These are phyloP conservation scores for Pyrenophora teres DNA, from an alignment of 2,329 filamentous ascomycete genomes.

Conservation along the genomic window DNA sequence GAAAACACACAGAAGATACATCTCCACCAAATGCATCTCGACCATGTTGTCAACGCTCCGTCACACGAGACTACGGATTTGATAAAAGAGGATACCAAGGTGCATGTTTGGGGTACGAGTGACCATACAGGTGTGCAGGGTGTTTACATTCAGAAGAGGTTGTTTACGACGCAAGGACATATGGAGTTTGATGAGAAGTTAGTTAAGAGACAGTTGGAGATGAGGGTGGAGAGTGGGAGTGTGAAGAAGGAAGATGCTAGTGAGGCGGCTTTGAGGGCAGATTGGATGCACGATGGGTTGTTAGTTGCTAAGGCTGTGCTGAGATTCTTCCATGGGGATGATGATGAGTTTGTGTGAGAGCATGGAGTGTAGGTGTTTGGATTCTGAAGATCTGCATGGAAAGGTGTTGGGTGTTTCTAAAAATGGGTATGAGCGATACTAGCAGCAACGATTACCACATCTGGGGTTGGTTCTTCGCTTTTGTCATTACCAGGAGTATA, in stretches of 20 bases:
- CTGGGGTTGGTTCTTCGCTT: too few species aligned
- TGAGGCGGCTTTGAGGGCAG: slow-evolving; percentile 40
- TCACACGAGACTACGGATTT: slow-evolving; percentile 28
- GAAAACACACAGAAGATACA: slow-evolving; percentile 40
- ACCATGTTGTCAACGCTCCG: slow-evolving; percentile 49
- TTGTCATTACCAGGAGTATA: too few species aligned
- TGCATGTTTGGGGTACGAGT: slow-evolving; percentile 57
- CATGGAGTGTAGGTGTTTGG: neutral
- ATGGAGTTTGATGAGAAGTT: slow-evolving; percentile 55
- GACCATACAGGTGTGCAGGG: slow-evolving; percentile 53
- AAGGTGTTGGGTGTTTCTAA: neutral
- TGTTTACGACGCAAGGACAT: slow-evolving; percentile 56
- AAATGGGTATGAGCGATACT: too few species aligned
- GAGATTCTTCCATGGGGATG: slow-evolving; percentile 42
- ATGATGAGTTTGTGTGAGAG: slow-evolving; percentile 26
- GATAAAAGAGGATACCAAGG: slow-evolving; percentile 44
- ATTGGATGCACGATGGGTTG: slow-evolving; percentile 41
- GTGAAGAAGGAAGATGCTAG: slow-evolving; percentile 46
- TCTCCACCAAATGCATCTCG: slow-evolving; percentile 56
- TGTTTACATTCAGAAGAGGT: slow-evolving; percentile 50
- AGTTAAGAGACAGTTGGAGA: slow-evolving; percentile 53
- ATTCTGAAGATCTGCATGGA: neutral
- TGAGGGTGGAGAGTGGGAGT: slow-evolving; percentile 50
- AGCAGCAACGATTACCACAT: too few species aligned
- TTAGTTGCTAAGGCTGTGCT: slow-evolving; percentile 38